Percentiles rank a stretch among this genome's conserved stretches.
Conservation (phyloP, 768 basidiomycete genomes). For the Trametes cingulata region DNA sequence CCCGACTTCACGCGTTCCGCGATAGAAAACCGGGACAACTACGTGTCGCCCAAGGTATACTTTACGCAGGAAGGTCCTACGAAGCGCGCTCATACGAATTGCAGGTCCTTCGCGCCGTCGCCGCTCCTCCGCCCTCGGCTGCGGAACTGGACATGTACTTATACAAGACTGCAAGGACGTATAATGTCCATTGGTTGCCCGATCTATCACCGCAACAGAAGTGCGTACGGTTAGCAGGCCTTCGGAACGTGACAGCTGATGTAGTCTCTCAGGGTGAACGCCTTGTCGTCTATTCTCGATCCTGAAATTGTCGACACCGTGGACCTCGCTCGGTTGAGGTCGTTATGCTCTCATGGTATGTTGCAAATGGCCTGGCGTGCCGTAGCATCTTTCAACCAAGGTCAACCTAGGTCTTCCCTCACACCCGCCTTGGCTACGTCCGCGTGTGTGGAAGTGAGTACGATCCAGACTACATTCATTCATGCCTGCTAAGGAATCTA, state of each 20-base stretch:
- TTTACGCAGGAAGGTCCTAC: background rate
- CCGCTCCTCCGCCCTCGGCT: slow-evolving; percentile 55
- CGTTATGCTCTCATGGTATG: slow-evolving; percentile 63
- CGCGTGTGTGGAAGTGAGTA: slow-evolving; percentile 75
- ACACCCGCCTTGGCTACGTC: slow-evolving; percentile 73
- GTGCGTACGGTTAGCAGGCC: slow-evolving; percentile 39
- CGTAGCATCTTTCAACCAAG: background rate
- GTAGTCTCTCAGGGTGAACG: slow-evolving; percentile 43
- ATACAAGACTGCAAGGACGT: slow-evolving; percentile 50
- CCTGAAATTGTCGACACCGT: slow-evolving; percentile 48
- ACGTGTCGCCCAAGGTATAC: slow-evolving; percentile 54
- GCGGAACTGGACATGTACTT: slow-evolving; percentile 58
- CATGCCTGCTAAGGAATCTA: slow-evolving; percentile 36
- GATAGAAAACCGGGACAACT: slow-evolving; percentile 47
- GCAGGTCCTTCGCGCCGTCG: slow-evolving; percentile 54
- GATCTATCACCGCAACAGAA: slow-evolving; percentile 61
- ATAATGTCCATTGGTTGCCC: slow-evolving; percentile 61
- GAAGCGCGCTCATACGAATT: background rate
- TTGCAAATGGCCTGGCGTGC: slow-evolving; percentile 4
- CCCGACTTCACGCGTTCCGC: slow-evolving; percentile 58
- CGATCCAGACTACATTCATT: background rate
- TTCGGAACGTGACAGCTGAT: background rate
- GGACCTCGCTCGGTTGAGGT: slow-evolving; percentile 56
- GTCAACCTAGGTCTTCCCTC: slow-evolving; percentile 62
- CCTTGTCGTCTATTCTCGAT: slow-evolving; percentile 64